Evolutionary conservation across 495 filamentous ascomycete genomes (phyloP).

Genomic region (Aspergillus egyptiacus): DNA sequence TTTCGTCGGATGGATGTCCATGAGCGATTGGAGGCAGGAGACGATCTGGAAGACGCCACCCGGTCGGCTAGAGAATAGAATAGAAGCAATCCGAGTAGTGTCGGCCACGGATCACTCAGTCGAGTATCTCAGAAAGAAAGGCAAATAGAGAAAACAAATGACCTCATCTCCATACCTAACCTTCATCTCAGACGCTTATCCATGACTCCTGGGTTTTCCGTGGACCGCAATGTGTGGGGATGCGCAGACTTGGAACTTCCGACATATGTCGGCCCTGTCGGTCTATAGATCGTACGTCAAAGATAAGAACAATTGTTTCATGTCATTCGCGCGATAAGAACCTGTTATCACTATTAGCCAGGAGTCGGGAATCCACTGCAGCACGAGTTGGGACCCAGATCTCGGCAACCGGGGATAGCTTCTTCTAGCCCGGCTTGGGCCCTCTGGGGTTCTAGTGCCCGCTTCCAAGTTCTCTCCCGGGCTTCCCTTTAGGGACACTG

Average conservation of each 20-base stretch:
- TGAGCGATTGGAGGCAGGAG: slow-evolving; percentile 40
- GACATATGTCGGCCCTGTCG: too few species aligned
- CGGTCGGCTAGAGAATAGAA: not conserved
- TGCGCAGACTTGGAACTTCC: too few species aligned
- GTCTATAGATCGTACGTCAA: not conserved
- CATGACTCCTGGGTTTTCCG: slow-evolving; percentile 4
- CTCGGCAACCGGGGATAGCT: not conserved
- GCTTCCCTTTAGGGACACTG: slow-evolving; percentile 26
- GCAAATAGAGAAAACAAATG: slow-evolving; percentile 1
- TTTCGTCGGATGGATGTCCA: slow-evolving; percentile 69
- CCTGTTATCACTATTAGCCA: slow-evolving; percentile 5
- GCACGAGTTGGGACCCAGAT: not conserved
- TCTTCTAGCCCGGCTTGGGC: not conserved
- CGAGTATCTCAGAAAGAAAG: slow-evolving; percentile 11
- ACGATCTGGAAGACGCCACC: slow-evolving; percentile 4
- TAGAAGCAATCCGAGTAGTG: not conserved
- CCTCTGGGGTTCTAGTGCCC: too few species aligned
- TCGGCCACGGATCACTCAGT: not conserved
- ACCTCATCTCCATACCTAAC: not conserved
- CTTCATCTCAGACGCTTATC: too few species aligned
- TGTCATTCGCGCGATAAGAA: slow-evolving; percentile 12
- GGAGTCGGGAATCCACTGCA: too few species aligned
- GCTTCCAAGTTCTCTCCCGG: slow-evolving; percentile 22
- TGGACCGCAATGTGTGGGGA: not conserved
- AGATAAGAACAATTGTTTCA: not conserved